These are phyloP conservation scores for Populus trichocarpa DNA, from an alignment of 441 rosid genomes.

Conservation along the genomic window DNA sequence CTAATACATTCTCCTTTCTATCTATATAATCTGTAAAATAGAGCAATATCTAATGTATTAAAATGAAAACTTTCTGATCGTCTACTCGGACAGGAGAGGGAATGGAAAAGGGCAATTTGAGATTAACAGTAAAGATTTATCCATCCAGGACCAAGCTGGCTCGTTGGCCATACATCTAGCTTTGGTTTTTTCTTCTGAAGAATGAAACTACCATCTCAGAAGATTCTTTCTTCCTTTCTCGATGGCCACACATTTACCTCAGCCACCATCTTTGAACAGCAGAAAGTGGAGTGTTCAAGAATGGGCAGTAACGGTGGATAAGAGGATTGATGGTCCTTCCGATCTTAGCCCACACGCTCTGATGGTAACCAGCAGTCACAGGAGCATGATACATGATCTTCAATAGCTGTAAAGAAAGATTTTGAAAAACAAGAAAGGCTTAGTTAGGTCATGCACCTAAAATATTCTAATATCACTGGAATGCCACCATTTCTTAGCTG, in stretches of 20 bases:
- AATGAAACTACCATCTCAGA: not conserved
- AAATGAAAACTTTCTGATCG: not conserved
- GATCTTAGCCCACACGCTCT: slow-evolving; percentile 78
- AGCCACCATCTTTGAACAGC: slow-evolving; percentile 92
- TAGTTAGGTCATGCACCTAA: not conserved
- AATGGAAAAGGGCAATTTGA: not conserved
- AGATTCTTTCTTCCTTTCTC: not conserved
- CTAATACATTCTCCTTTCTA: not conserved
- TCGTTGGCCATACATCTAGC: not conserved
- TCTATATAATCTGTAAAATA: not conserved
- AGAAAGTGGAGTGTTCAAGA: slow-evolving; percentile 61
- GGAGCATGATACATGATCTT: slow-evolving; percentile 99
- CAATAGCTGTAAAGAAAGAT: slow-evolving; percentile 53
- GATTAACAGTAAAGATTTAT: not conserved
- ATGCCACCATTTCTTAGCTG: not conserved
- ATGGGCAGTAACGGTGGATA: slow-evolving; percentile 64
- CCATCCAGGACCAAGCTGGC: not conserved
- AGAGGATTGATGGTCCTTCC: slow-evolving; percentile 66
- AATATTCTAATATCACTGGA: not conserved
- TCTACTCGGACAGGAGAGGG: not conserved
- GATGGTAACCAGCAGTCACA: slow-evolving; percentile 81
- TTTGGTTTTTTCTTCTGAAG: not conserved
- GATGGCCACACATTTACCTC: slow-evolving; percentile 37
- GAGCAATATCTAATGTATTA: not conserved
- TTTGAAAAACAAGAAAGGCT: not conserved